Evolutionary conservation across 495 filamentous ascomycete species (phyloP), one percentile per base, ranked within the genome.

Genomic region (Clohesyomyces aquaticus): DNA sequence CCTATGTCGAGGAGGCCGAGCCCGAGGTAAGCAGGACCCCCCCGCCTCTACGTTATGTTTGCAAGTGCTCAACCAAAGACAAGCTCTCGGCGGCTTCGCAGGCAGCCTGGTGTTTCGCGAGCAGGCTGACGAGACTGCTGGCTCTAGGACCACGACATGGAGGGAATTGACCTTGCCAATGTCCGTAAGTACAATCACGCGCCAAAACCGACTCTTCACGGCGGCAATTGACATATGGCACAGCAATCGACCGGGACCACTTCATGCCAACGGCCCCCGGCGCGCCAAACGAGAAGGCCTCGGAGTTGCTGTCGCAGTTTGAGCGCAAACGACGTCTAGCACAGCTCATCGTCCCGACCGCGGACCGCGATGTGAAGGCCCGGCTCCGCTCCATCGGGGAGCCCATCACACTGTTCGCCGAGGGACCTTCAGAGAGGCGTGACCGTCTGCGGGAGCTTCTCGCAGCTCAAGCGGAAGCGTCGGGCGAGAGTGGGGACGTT

Each of bases 351-450:
- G 95, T 99, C 2, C 94, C 94, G 3, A 99, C 94, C 54, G 92
- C 96, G 69, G 95, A 99, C 79, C 88, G 82, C 26, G 86, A 88
- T 65, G 93, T 99, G 35, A 88, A 91, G 41, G 78, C 83, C 23
- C 85, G 85, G 35, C 78, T 98, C 54, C 87, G 95, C 68, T 87
- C 93, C 67, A 80, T 96, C 35, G 90, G 89, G 11, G 87, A 99
- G 72, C 95, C 94, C 1, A 88, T 98, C 57, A 99, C 95, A 4
- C 81, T 98, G 0, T 99, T 99, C 68, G 94, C 91, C 46, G 94
- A 99, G 80, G 92, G 91, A 4, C 88, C 88, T 0, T 86, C 80
- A 4, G 93, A 98, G 67, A 80, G 94, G 59, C 82, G 94, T 77
- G 94, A 97, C 64, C 84, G 94, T 58, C 73, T 99, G 61, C 85